Evolutionary conservation across 1,284 basidiomycete genomes (phyloP).

Genomic region (Termitomyces sp.): DNA sequence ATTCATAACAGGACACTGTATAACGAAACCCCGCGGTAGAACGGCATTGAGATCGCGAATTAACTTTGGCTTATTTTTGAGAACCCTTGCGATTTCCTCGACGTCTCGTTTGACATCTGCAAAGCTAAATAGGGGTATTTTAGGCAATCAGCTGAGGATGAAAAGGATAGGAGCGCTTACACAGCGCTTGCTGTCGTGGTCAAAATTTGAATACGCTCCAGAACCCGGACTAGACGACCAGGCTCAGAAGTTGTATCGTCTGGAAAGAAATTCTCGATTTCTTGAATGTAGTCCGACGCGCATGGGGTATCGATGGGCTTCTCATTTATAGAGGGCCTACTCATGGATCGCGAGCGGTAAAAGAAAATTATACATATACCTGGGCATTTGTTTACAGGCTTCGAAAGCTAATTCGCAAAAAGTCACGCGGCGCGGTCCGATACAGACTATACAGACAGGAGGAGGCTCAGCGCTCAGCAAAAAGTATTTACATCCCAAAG

Average conservation of each 20-base stretch:
- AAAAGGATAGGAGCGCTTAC: not conserved
- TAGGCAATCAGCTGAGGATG: not conserved
- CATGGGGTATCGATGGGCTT: conserved; percentile 6
- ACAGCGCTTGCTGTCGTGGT: not conserved
- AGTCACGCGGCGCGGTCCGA: too few relatives aligned
- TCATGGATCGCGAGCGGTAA: not conserved
- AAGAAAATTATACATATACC: not conserved
- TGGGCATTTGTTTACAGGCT: not conserved
- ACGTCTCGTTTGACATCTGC: not conserved
- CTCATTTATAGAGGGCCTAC: not conserved
- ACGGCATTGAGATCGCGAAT: conserved; percentile 9
- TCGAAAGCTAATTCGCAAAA: not conserved
- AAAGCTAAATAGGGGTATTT: not conserved
- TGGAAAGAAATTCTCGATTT: not conserved
- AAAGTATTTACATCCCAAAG: not conserved
- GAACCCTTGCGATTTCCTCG: not conserved
- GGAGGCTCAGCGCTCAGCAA: not conserved
- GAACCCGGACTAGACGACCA: not conserved
- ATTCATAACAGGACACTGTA: conserved; percentile 1
- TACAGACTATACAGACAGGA: too few relatives aligned
- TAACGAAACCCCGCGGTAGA: not conserved
- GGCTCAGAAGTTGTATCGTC: not conserved
- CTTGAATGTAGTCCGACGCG: not conserved
- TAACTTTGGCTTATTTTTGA: conserved; percentile 3
- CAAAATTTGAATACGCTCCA: conserved; percentile 1